Evolutionary conservation across 2,329 filamentous ascomycete genomes (phyloP), one percentile per base, ranked within the genome.

Genomic region (Elsinoe batatas): DNA sequence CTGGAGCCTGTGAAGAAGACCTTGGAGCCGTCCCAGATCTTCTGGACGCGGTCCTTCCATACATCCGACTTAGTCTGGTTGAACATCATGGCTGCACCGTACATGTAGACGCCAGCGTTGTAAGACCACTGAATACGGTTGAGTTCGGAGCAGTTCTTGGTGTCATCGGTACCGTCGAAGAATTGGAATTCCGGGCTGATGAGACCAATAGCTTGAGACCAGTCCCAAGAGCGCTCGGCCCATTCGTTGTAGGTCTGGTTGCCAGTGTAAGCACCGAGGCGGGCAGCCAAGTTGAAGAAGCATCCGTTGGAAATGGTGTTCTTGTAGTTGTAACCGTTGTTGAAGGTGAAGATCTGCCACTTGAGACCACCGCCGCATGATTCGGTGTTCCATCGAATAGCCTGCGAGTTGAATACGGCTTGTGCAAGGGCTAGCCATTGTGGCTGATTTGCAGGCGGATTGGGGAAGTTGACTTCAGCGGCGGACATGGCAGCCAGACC

Each of bases 221-320:
- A 72, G 13, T 68, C 59, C 63, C 64, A 72, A 22, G 61, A 57
- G 54, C 63, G 67, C 51, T 72, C 69, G 1, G 79, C 79, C 84
- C 85, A 88, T 62, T 88, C 78, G 71, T 74, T 58, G 61, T 87
- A 88, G 0, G 79, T 84, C 58, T 66, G 51, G 56, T 73, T 72
- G 15, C 65, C 68, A 8, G 71, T 73, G 60, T 73, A 73, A 18
- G 66, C 64, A 5, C 62, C 68, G 10, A 72, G 63, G 20, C 71
- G 64, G 7, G 75, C 68, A 7, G 73, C 73, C 12, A 79, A 64
- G 57, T 78, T 72, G 65, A 79, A 78, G 61, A 77, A 74, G 44
- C 73, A 72, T 17, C 74, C 76, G 57, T 79, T 78, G 6, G 76
- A 76, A 55, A 79, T 77, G 37, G 72, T 71, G 63, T 93, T 91